A percentile compares a stretch with the other conserved stretches of the same genome.
Evolutionary conservation across 1,139 yeast species (phyloP).

Genomic region (Saccharomyces hybrid): DNA sequence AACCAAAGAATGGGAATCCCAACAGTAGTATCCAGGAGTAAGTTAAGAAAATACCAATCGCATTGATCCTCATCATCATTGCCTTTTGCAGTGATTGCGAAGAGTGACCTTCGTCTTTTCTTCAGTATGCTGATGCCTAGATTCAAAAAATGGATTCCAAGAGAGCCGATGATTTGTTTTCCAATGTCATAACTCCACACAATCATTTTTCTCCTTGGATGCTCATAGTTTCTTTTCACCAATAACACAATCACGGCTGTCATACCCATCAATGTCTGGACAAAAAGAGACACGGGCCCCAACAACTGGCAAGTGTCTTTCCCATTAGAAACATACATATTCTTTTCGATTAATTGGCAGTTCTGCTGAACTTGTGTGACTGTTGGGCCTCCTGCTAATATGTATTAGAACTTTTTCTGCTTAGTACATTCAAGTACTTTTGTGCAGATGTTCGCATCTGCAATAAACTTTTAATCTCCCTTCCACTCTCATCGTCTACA

Average conservation of each 20-base stretch:
- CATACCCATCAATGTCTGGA: conserved; percentile 63
- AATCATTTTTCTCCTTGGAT: conserved; percentile 79
- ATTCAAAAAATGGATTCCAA: conserved; percentile 75
- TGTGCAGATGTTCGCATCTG: neutral
- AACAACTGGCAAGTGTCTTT: conserved; percentile 47
- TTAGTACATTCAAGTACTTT: neutral
- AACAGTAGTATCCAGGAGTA: conserved; percentile 86
- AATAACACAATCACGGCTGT: conserved; percentile 68
- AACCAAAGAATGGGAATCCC: conserved; percentile 81
- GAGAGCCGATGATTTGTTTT: conserved; percentile 81
- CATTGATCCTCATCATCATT: conserved; percentile 50
- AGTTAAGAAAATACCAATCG: conserved; percentile 86
- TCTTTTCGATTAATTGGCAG: neutral
- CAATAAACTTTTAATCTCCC: neutral
- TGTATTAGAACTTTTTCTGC: neutral
- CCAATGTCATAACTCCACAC: conserved; percentile 88
- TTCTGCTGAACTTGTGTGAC: neutral
- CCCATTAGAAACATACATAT: neutral
- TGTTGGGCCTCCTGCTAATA: neutral
- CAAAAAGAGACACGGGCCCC: conserved; percentile 62
- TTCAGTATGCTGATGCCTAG: conserved; percentile 62
- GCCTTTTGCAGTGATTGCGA: conserved; percentile 13
- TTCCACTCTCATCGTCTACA: neutral
- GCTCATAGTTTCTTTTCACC: conserved; percentile 67
- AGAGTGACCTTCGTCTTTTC: conserved; percentile 5